Percentiles rank a stretch among this genome's conserved stretches.
These are phyloP conservation scores for Colletotrichum tamarilloi DNA, from an alignment of 2,329 filamentous ascomycete genomes.

Conservation along the genomic window DNA sequence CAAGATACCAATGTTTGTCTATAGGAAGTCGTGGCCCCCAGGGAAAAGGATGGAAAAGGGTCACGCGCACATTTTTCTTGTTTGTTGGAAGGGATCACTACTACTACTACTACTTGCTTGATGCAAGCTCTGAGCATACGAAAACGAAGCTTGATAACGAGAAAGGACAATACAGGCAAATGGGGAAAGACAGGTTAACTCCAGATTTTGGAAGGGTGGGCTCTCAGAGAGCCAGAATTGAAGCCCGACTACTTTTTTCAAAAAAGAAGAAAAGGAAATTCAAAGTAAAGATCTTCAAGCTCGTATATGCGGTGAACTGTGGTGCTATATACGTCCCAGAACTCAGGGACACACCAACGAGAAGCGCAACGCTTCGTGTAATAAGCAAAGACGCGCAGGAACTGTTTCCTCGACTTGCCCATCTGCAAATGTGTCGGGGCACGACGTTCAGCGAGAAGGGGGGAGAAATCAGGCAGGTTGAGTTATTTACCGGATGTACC, in stretches of 20 bases:
- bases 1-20: slow-evolving; percentile 22
- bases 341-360: neutral
- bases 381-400: neutral
- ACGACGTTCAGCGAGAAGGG: neutral
- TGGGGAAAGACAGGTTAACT: neutral
- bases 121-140: neutral
- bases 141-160: slow-evolving; percentile 1
- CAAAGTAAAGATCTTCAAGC: neutral
- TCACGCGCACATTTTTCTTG: neutral
- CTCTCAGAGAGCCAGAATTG: neutral
- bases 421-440: neutral
- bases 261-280: no score
- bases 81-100: neutral
- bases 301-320: neutral
- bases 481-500: neutral
- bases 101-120: neutral
- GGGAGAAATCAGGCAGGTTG: neutral
- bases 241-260: neutral
- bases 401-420: neutral
- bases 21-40: neutral
- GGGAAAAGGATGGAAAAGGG: neutral
- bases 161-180: neutral
- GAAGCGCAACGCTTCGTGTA: neutral
- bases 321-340: neutral
- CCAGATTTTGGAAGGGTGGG: neutral